Conservation (phyloP, 2,329 filamentous ascomycete genomes). For the Hortaea sp. region DNA sequence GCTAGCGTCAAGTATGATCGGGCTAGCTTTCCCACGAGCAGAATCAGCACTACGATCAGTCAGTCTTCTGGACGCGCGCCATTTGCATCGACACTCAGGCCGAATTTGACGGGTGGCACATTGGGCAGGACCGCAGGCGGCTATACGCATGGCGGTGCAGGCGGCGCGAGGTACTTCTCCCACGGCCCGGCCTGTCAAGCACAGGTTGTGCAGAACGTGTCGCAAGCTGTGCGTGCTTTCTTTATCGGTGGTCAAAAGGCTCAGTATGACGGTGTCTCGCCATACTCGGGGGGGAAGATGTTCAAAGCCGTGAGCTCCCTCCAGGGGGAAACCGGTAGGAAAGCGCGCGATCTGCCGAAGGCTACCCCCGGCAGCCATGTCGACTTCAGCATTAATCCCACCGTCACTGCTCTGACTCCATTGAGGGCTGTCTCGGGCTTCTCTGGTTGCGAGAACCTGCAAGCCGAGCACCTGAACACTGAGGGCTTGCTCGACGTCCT, state of each 20-base stretch:
- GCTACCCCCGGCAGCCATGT: conserved; percentile 66
- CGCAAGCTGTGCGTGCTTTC: conserved; percentile 82
- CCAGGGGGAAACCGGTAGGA: conserved; percentile 59
- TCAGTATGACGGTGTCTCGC: conserved; percentile 69
- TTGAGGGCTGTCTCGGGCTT: conserved; percentile 51
- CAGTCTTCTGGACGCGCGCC: conserved; percentile 66
- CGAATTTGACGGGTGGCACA: conserved; percentile 82
- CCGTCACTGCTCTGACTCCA: conserved; percentile 75
- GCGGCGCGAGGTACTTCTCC: conserved; percentile 78
- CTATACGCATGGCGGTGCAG: conserved; percentile 63
- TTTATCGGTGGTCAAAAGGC: conserved; percentile 83
- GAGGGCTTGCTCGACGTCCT: conserved; percentile 78
- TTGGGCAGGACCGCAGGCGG: conserved; percentile 78
- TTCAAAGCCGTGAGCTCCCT: conserved; percentile 68
- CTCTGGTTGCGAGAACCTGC: conserved; percentile 22
- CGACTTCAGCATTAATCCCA: conserved; percentile 81
- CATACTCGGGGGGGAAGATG: conserved; percentile 59
- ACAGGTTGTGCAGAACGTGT: conserved; percentile 92
- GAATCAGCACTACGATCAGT: conserved; percentile 45
- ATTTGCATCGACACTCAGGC: conserved; percentile 79
- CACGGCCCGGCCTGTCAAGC: conserved; percentile 76
- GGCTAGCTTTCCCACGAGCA: conserved; percentile 46
- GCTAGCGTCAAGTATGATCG: conserved; percentile 38
- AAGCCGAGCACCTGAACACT: conserved; percentile 59
- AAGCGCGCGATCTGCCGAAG: conserved; percentile 51